Base-by-base conservation (phyloP, 2,329 filamentous ascomycete genomes). In the Hypoxylon sp. region DNA sequence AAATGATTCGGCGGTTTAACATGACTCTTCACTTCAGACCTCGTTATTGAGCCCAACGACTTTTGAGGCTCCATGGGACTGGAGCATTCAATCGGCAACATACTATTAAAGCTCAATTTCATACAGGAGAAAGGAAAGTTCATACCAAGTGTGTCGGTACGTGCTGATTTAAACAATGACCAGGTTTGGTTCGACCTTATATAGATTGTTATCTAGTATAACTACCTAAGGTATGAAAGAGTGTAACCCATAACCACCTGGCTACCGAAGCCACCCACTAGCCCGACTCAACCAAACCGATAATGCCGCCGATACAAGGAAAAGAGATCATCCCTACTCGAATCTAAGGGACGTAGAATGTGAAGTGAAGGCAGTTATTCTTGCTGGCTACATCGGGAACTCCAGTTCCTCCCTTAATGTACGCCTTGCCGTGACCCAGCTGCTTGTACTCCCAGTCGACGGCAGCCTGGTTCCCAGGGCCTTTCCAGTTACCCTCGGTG, bases 401-500 rank as follows among this genome's bases (percentile, higher is more conserved):
- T 0, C 78, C 78, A 19, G 73, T 77, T 0, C 77, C 79, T 2
- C 79, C 79, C 21, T 75, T 74, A 65, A 80, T 79, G 66, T 80
- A 80, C 1, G 76, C 78, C 63, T 76, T 77, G 39, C 67, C 72
- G 27, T 76, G 72, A 15, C 77, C 78, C 4, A 80, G 69, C 50
- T 76, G 69, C 57, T 75, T 73, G 48, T 76, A 72, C 64, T 76
- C 75, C 63, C 75, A 80, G 17, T 79, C 75, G 53, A 78, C 74
- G 17, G 80, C 77, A n/a, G 76, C 77, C 69, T 78, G 65, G 70
- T 81, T 81, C 10, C 77, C 76, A 6, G 78, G 75, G 5, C 72
- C 77, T 19, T 75, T 78, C 80, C 80, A 82, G 66, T 81, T 81
- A 1, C 79, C 79, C 71, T 79, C 73, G 2, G 80, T 82, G 32